phyloP scores from a whole-genome alignment of 345 rosid species.

The Anastatica hierochuntica region DNA sequence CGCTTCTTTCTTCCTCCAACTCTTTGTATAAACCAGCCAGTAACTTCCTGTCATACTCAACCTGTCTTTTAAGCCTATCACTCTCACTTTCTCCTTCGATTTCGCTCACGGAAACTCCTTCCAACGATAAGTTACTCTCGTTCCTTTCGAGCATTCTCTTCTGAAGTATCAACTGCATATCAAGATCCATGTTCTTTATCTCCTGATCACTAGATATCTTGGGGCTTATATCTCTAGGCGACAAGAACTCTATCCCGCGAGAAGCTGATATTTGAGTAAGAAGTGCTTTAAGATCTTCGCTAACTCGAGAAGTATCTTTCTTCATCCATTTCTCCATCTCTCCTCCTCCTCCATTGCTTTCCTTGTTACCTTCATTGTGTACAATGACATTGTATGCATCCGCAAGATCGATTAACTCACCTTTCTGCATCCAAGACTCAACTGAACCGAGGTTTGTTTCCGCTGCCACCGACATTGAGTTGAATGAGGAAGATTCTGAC shows the following conservation, averaged over 20 bases:
- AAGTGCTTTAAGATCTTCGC: constrained; percentile 60
- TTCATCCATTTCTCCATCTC: constrained; percentile 57
- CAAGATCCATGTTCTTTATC: constrained; percentile 29
- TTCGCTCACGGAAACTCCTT: constrained; percentile 69
- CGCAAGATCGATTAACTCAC: constrained; percentile 50
- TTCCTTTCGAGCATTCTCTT: constrained; percentile 75
- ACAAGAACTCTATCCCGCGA: constrained; percentile 50
- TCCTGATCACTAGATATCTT: constrained; percentile 47
- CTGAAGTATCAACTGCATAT: constrained; percentile 52
- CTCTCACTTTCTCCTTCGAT: constrained; percentile 74
- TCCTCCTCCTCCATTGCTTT: constrained; percentile 34
- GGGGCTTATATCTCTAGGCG: constrained; percentile 51
- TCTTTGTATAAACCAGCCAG: constrained; percentile 57
- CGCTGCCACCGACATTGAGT: constrained; percentile 26
- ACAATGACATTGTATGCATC: constrained; percentile 78
- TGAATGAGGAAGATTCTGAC: constrained; percentile 22
- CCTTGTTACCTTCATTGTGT: constrained; percentile 47
- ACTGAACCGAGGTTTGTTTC: constrained; percentile 33
- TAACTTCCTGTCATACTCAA: constrained; percentile 65
- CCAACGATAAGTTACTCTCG: constrained; percentile 74
- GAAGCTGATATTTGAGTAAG: constrained; percentile 64
- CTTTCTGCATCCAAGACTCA: constrained; percentile 14
- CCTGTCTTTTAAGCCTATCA: constrained; percentile 74
- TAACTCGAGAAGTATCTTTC: constrained; percentile 64
- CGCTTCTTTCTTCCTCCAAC: constrained; percentile 90